A percentile compares a stretch with the other conserved stretches of the same genome.
Evolutionary conservation across 495 filamentous ascomycete species (phyloP).

Genomic region (Tuber indicum): DNA sequence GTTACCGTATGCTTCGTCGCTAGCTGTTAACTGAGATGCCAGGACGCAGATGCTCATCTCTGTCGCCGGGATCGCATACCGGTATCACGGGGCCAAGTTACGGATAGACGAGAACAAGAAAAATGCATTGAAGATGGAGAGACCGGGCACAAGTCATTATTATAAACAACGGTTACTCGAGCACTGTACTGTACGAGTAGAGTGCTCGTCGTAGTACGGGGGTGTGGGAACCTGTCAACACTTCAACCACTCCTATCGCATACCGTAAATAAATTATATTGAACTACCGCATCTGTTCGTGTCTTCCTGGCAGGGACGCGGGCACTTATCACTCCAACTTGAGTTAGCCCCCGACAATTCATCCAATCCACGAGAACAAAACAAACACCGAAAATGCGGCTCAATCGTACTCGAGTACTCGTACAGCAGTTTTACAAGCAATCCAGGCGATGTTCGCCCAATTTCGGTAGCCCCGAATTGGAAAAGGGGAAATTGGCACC

Average conservation of each 20-base stretch:
- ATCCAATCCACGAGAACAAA: not conserved
- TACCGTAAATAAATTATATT: too few relatives aligned
- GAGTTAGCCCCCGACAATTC: not conserved
- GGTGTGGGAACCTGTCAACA: not conserved
- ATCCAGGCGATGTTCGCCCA: constrained; percentile 20
- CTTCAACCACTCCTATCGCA: not conserved
- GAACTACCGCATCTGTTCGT: not conserved
- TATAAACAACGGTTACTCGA: not conserved
- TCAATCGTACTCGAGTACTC: not conserved
- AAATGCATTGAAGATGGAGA: not conserved
- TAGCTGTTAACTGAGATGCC: not conserved
- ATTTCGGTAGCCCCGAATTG: constrained; percentile 24
- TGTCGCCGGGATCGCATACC: not conserved
- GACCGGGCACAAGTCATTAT: not conserved
- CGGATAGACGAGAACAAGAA: not conserved
- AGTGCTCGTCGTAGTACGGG: too few relatives aligned
- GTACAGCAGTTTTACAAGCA: constrained; percentile 14
- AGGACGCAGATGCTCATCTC: not conserved
- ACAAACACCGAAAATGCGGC: not conserved
- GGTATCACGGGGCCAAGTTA: not conserved
- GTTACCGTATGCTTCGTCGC: not conserved
- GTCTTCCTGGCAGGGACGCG: not conserved
- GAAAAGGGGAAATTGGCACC: not conserved
- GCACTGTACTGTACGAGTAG: too few relatives aligned
- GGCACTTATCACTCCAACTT: not conserved